A percentile compares a stretch with the other conserved stretches of the same genome.
Conservation (phyloP, 2,329 filamentous ascomycete genomes). For the Fusarium sp. region DNA sequence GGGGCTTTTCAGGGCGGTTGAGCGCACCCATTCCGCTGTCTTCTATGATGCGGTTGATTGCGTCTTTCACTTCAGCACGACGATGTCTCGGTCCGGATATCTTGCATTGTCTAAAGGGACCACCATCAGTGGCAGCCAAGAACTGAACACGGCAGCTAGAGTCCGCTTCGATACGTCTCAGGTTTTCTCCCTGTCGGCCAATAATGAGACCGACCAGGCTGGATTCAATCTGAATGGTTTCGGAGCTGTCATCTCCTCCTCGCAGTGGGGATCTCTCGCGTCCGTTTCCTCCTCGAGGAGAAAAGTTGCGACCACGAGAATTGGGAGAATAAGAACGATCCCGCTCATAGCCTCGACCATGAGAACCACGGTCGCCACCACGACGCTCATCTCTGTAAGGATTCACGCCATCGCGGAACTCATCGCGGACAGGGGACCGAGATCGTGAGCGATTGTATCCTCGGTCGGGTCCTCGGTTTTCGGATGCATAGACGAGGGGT, state of each 20-base stretch:
- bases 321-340: conserved; percentile 81
- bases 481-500: conserved; percentile 60
- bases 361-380: conserved; percentile 66
- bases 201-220: conserved; percentile 91
- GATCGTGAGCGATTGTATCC: conserved; percentile 75
- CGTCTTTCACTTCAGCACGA: conserved; percentile 81
- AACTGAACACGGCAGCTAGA: conserved; percentile 90
- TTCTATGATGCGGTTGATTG: conserved; percentile 89
- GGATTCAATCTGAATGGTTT: conserved; percentile 88
- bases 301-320: conserved; percentile 68
- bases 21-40: conserved; percentile 71
- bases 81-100: conserved; percentile 80
- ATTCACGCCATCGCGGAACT: conserved; percentile 81
- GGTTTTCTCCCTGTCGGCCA: conserved; percentile 88
- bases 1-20: conserved; percentile 59
- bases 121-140: conserved; percentile 79
- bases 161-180: conserved; percentile 85
- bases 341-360: conserved; percentile 60
- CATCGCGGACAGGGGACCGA: conserved; percentile 79
- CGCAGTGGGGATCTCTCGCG: conserved; percentile 71
- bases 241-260: conserved; percentile 74
- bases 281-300: conserved; percentile 67
- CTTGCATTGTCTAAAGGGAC: conserved; percentile 83
- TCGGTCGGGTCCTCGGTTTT: conserved; percentile 56
- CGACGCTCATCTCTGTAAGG: conserved; percentile 89